Percentiles rank a stretch among this genome's conserved stretches.
These are phyloP conservation scores for Neurospora sp. DNA, from an alignment of 495 filamentous ascomycete species.

Conservation along the genomic window DNA sequence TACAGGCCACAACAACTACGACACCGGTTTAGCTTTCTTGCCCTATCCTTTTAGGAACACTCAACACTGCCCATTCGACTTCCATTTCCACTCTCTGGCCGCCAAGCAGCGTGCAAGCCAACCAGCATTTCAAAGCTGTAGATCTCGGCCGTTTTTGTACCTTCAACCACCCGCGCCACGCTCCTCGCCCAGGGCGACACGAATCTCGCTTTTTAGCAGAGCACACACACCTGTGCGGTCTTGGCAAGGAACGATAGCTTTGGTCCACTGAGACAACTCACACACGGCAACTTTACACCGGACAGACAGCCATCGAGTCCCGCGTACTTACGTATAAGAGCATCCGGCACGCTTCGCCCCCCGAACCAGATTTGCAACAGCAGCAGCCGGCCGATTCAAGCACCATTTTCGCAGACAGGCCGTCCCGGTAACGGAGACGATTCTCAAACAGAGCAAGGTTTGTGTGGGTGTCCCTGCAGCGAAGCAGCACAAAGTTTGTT, in stretches of 20 bases:
- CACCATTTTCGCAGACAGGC: not conserved
- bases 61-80: not conserved
- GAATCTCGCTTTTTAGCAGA: conserved; percentile 19
- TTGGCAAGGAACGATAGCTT: conserved; percentile 20
- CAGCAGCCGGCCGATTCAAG: not conserved
- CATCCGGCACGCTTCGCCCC: not conserved
- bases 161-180: conserved; percentile 17
- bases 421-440: not conserved
- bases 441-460: not conserved
- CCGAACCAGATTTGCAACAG: not conserved
- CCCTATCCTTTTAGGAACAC: not conserved
- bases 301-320: not conserved
- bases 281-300: not conserved
- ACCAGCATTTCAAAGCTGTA: conserved; percentile 16
- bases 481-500: conserved; percentile 6
- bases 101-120: conserved; percentile 17
- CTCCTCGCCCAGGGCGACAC: conserved; percentile 20
- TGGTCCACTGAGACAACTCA: conserved; percentile 3
- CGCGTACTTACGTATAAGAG: not conserved
- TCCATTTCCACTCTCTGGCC: not conserved
- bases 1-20: not conserved
- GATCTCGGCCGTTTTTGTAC: conserved; percentile 20
- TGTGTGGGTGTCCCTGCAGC: conserved; percentile 4
- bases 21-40: not conserved
- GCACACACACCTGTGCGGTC: conserved; percentile 4